These are phyloP conservation scores for Schizosaccharomyces osmophilus DNA, from an alignment of 805 yeast species.

Conservation along the genomic window DNA sequence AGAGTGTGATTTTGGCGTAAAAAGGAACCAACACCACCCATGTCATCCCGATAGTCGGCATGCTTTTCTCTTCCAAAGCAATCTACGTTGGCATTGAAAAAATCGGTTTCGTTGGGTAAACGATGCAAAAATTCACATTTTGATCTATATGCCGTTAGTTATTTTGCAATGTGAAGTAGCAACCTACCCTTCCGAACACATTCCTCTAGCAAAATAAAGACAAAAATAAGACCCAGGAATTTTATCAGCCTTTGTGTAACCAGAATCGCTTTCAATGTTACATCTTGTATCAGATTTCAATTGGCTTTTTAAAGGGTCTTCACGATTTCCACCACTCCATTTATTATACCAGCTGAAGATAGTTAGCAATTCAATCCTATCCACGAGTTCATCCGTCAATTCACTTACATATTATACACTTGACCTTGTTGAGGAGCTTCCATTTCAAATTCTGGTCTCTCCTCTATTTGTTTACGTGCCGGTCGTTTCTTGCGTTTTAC, in stretches of 20 bases:
- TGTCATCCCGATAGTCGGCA: conserved; percentile 63
- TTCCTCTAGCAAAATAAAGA: conserved; percentile 68
- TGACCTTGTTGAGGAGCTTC: conserved; percentile 63
- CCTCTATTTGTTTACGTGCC: conserved; percentile 55
- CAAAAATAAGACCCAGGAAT: conserved; percentile 32
- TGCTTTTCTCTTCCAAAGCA: conserved; percentile 85
- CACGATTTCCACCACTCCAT: conserved; percentile 59
- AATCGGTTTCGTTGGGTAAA: conserved; percentile 38
- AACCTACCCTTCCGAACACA: conserved; percentile 43
- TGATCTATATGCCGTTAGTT: conserved; percentile 9
- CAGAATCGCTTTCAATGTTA: conserved; percentile 37
- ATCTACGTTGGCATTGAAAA: conserved; percentile 39
- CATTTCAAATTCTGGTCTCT: conserved; percentile 29
- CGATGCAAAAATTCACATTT: conserved; percentile 60
- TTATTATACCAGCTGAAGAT: conserved; percentile 42
- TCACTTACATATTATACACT: conserved; percentile 34
- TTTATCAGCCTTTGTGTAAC: conserved; percentile 46
- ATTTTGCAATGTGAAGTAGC: background rate
- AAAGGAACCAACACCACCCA: conserved; percentile 82
- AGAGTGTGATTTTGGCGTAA: conserved; percentile 44
- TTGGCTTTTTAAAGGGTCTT: conserved; percentile 16
- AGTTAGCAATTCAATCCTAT: background rate
- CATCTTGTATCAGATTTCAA: conserved; percentile 36
- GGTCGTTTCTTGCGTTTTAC: conserved; percentile 14
- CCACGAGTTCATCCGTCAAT: background rate